These are phyloP conservation scores for Plectosphaerella sp. DNA, from an alignment of 2,329 filamentous ascomycete species.

Conservation along the genomic window DNA sequence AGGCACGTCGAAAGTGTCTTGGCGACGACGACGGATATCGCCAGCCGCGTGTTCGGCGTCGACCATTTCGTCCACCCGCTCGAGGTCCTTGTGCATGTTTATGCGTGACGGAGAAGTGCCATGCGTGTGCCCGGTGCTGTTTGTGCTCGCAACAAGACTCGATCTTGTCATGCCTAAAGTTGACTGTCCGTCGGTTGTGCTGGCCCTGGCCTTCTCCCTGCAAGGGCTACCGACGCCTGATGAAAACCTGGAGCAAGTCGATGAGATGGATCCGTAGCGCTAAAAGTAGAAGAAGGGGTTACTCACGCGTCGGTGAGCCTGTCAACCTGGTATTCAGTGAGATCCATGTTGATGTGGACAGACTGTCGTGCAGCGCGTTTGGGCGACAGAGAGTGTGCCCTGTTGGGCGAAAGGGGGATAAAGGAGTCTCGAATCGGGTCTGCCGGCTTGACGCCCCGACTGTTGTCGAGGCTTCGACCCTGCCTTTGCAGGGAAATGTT, in stretches of 20 bases:
- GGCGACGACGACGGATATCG: not conserved
- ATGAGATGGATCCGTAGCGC: not conserved
- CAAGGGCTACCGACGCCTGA: not conserved
- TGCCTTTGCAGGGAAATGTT: slow-evolving; percentile 2
- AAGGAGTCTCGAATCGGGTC: slow-evolving; percentile 31
- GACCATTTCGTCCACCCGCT: slow-evolving; percentile 2
- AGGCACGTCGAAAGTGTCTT: not conserved
- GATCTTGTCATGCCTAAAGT: not conserved
- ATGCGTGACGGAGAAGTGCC: too few species aligned
- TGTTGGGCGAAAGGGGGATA: slow-evolving; percentile 25
- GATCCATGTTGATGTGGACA: slow-evolving; percentile 41
- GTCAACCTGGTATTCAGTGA: slow-evolving; percentile 45
- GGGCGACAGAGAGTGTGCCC: slow-evolving; percentile 30
- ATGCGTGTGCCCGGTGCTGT: too few species aligned
- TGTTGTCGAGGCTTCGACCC: slow-evolving; percentile 2
- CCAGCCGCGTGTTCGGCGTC: too few species aligned
- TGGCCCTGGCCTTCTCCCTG: not conserved
- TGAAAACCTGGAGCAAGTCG: slow-evolving; percentile 25
- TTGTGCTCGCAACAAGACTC: not conserved
- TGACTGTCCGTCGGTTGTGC: not conserved
- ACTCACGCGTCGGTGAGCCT: slow-evolving; percentile 38
- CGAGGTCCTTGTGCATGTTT: not conserved
- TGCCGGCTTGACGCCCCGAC: slow-evolving; percentile 6
- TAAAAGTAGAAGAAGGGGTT: not conserved
- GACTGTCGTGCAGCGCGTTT: slow-evolving; percentile 29